Evolutionary conservation across 73 alveolate genomes (phyloP), one percentile per base, ranked within the genome.

Genomic region (Stentor roeselii): DNA sequence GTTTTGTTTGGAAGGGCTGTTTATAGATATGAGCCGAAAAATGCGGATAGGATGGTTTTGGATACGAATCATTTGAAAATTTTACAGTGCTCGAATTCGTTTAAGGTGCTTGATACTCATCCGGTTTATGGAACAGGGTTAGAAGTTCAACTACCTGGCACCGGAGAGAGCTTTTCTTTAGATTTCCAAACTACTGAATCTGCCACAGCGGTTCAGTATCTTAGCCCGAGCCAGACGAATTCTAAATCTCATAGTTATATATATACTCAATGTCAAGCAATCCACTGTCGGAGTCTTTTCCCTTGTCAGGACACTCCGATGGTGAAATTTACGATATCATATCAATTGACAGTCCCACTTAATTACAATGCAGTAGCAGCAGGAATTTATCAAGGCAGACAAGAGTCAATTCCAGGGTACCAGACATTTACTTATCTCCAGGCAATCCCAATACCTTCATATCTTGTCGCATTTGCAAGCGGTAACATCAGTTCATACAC

Each of bases 281-380:
- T 95, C 59, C 93, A 86, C 74, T 96, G 98, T 41, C 86, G 99
- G 85, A 86, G 98, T 21, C 60, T 98, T 60, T 91, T 95, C 74
- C 99, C 99, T 21, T 90, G 96, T 78, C 96, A 97, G 90, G 99
- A 98, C 83, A 95, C 99, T 1, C 99, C 99, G 6, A 86, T 98
- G 30, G 92, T 97, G 4, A 97, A 97, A 89, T 67, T 97, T 41
- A 90, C 99, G 4, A 93, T 93, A 78, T 61, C 90, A 14, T 91
- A 93, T 41, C 30, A 27, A 32, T 78, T 88, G 38, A 84, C 78
- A 3, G 96, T 91, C 0, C 91, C 92, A 0, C 39, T 76, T n/a
- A 74, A 83, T 2, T 84, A 84, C 37, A 89, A 74, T 58, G 96
- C 96, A 3, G 92, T 78, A 38, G 96, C 91, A 31, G 89, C 94